phyloP scores from a whole-genome alignment of 2,329 filamentous ascomycete species.

The Alternaria sp. region DNA sequence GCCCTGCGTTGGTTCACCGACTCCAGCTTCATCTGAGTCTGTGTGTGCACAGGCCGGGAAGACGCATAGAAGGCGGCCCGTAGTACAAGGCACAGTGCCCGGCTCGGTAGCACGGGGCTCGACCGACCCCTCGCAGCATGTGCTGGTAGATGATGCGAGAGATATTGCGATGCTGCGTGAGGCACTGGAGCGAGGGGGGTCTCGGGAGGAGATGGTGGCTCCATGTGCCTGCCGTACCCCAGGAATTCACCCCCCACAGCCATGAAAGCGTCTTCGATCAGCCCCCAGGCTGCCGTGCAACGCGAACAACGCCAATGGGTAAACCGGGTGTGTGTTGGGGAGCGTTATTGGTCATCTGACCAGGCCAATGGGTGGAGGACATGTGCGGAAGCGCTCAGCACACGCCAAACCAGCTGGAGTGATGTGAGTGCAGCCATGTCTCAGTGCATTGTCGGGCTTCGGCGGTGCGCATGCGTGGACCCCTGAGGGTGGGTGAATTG shows the following conservation, averaged over 20 bases:
- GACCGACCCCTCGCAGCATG: slow-evolving; percentile 8
- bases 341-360: slow-evolving; percentile 29
- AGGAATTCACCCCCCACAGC: slow-evolving; percentile 32
- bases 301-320: slow-evolving; percentile 28
- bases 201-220: slow-evolving; percentile 17
- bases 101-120: slow-evolving; percentile 22
- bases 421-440: slow-evolving; percentile 1
- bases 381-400: slow-evolving; percentile 22
- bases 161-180: slow-evolving; percentile 29
- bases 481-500: slow-evolving; percentile 6
- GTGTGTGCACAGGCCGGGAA: slow-evolving; percentile 21
- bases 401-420: slow-evolving; percentile 7
- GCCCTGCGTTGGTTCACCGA: slow-evolving; percentile 27
- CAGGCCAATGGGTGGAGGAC: slow-evolving; percentile 19
- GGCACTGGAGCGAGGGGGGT: slow-evolving; percentile 12
- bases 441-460: not conserved
- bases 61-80: slow-evolving; percentile 35
- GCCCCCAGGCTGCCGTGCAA: slow-evolving; percentile 33
- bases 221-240: slow-evolving; percentile 31
- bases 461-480: not conserved
- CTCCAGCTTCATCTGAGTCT: slow-evolving; percentile 27
- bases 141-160: slow-evolving; percentile 21
- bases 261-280: slow-evolving; percentile 19
- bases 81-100: slow-evolving; percentile 20
- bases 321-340: slow-evolving; percentile 20